A percentile compares a stretch with the other conserved stretches of the same genome.
These are phyloP conservation scores for Botrytis deweyae DNA, from an alignment of 2,329 filamentous ascomycete species.

Conservation along the genomic window DNA sequence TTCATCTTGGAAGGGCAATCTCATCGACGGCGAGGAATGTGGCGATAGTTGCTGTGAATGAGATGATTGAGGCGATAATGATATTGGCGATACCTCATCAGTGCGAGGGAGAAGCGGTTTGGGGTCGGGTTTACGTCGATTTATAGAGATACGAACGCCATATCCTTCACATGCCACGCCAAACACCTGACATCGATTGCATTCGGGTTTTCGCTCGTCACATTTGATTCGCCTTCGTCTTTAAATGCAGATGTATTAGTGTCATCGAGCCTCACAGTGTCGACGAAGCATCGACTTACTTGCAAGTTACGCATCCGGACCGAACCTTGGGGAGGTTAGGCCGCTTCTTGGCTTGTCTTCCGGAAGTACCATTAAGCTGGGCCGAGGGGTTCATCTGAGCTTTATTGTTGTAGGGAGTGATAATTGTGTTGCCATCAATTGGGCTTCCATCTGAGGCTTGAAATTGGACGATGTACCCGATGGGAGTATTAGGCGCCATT, in stretches of 20 bases:
- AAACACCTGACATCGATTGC: slow-evolving; percentile 13
- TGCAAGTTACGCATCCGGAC: slow-evolving; percentile 22
- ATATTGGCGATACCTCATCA: background rate
- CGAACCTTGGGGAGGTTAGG: slow-evolving; percentile 18
- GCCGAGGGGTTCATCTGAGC: background rate
- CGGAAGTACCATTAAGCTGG: background rate
- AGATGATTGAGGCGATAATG: background rate
- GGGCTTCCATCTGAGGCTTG: background rate
- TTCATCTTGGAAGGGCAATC: slow-evolving; percentile 43
- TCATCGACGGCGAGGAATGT: slow-evolving; percentile 6
- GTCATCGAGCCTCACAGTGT: background rate
- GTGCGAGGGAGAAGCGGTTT: slow-evolving; percentile 7
- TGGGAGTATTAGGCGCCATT: slow-evolving; percentile 1
- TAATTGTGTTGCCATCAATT: background rate
- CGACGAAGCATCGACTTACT: slow-evolving; percentile 18
- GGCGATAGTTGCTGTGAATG: background rate
- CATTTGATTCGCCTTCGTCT: slow-evolving; percentile 22
- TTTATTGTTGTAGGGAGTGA: background rate
- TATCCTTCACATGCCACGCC: slow-evolving; percentile 20
- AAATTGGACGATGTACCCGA: slow-evolving; percentile 13
- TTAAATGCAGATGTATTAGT: slow-evolving; percentile 3
- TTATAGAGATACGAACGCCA: slow-evolving; percentile 5
- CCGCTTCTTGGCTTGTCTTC: slow-evolving; percentile 12
- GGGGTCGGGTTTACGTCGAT: background rate
- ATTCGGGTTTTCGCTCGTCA: slow-evolving; percentile 19